Evolutionary conservation across 441 rosid species (phyloP).

Genomic region (Erodium texanum): DNA sequence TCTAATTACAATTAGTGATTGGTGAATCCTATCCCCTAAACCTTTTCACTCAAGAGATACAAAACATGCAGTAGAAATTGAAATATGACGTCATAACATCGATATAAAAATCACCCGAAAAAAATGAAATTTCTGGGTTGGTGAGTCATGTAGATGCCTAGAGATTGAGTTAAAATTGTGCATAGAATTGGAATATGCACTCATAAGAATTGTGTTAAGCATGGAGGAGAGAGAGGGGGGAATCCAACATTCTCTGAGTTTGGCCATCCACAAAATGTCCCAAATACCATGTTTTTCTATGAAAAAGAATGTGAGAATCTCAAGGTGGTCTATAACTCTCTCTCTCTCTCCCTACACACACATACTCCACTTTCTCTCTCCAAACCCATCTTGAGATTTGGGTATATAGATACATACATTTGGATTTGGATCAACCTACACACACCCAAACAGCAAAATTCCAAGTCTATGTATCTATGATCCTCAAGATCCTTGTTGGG

Average conservation of each 20-base stretch:
- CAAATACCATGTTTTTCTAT: constrained; percentile 11
- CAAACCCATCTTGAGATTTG: constrained; percentile 25
- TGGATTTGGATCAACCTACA: constrained; percentile 1
- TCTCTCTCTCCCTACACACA: constrained; percentile 6
- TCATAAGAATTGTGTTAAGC: neutral
- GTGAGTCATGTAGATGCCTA: constrained; percentile 13
- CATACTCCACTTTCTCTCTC: neutral
- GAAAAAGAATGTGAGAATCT: constrained; percentile 47
- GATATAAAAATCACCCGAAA: no score
- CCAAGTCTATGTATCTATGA: neutral
- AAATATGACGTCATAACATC: neutral
- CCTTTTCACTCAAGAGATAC: neutral
- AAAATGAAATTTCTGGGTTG: neutral
- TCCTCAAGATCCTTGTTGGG: constrained; percentile 8
- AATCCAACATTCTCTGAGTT: constrained; percentile 39
- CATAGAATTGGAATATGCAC: neutral
- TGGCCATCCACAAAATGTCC: constrained; percentile 36
- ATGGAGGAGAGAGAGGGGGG: constrained; percentile 21
- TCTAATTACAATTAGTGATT: no score
- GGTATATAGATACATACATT: neutral
- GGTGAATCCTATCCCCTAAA: neutral
- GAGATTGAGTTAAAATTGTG: constrained; percentile 14
- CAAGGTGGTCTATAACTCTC: constrained; percentile 18
- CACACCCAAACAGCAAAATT: no score
- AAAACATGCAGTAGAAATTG: neutral